Evolutionary conservation across 345 rosid genomes (phyloP), one percentile per base, ranked within the genome.

Genomic region (Syzygium jambos): DNA sequence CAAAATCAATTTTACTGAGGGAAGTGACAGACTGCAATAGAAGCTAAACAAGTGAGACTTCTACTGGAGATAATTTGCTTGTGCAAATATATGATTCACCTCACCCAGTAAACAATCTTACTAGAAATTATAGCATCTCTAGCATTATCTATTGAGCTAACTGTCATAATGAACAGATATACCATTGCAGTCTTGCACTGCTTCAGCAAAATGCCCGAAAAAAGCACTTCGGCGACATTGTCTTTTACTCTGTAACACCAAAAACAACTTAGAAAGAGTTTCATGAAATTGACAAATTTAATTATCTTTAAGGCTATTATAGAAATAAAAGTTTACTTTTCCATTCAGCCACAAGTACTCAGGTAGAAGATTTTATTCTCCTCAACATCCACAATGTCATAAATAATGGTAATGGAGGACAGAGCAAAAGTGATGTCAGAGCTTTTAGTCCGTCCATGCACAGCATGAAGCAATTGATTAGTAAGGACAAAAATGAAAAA

Each of bases 141-240:
- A 73, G 12, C 46, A 34, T 73, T 73, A 34, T 38, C 11, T 73
- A 73, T 61, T 19, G 46, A 19, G 34, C 43, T 19, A 73, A 73
- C 43, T 73, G 30, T 73, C 25, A 73, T 73, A 34, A 73, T 9
- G 7, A 73, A 73, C 49, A 34, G 49, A 73, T 43, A 53, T 94
- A 97, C 98, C 99, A 89, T 92, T 94, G 94, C 99, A 97, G 89
- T 95, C 98, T 90, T 93, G 96, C 89, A 95, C 89, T 87, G 95
- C 94, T 91, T 97, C 99, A 59, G 97, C 94, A 94, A 97, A 97
- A 91, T 97, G 98, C 87, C 90, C 90, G 89, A 95, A 96, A 89
- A 96, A 91, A 17, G 97, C 96, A 91, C 93, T 90, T 87, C 96
- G 93, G 54, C 98, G 98, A 89, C 99, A 97, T 87, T 93, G 95